phyloP scores from a whole-genome alignment of 768 basidiomycete genomes.

The Trametes meyenii region DNA sequence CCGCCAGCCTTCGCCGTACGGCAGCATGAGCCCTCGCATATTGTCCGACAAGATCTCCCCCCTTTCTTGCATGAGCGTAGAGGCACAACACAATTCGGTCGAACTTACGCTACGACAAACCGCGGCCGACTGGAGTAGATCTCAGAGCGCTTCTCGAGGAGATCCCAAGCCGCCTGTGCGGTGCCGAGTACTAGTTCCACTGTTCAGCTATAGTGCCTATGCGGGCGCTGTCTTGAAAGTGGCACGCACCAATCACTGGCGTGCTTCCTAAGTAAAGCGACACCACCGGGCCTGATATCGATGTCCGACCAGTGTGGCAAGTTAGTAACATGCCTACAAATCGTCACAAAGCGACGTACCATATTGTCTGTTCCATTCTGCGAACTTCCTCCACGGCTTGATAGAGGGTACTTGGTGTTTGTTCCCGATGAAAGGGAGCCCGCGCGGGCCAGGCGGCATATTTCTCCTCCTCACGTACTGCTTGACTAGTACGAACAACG shows the following conservation, averaged over 20 bases:
- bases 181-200: conserved; percentile 45
- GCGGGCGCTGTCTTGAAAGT: neutral
- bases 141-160: conserved; percentile 50
- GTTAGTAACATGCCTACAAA: neutral
- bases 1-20: conserved; percentile 48
- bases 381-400: conserved; percentile 53
- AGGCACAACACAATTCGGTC: neutral
- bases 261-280: conserved; percentile 47
- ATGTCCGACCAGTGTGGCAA: neutral
- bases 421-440: conserved; percentile 50
- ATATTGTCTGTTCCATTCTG: conserved; percentile 49
- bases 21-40: conserved; percentile 48
- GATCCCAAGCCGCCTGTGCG: conserved; percentile 49
- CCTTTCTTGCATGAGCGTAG: conserved; percentile 24
- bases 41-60: conserved; percentile 52
- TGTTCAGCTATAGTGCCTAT: neutral
- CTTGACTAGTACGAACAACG: neutral
- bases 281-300: conserved; percentile 39
- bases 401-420: conserved; percentile 45
- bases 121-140: conserved; percentile 52
- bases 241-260: conserved; percentile 42
- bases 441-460: conserved; percentile 51
- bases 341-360: conserved; percentile 34
- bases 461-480: conserved; percentile 10
- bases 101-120: conserved; percentile 45